Evolutionary conservation across 257 asterid genomes (phyloP).

Genomic region (Fraxinus pennsylvanica): DNA sequence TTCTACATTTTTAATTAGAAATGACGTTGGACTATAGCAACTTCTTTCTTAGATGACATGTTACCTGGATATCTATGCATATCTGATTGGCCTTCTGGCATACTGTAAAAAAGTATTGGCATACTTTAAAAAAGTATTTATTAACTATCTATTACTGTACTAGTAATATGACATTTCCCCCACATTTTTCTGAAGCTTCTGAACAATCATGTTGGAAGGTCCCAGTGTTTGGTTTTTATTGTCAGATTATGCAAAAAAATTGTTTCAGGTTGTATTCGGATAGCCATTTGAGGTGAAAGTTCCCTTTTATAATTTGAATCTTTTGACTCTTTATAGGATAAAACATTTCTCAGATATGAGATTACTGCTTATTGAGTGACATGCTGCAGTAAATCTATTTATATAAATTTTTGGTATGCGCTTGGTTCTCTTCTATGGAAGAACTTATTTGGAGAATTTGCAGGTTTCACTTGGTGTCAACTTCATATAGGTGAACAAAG

Average conservation of each 20-base stretch:
- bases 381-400: neutral
- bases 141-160: neutral
- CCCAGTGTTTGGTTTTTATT: neutral
- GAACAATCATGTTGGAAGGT: neutral
- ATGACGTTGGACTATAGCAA: constrained; percentile 9
- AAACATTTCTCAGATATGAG: neutral
- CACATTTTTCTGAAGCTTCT: constrained; percentile 11
- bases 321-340: constrained; percentile 4
- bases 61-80: neutral
- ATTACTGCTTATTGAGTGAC: neutral
- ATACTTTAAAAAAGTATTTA: neutral
- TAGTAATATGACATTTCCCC: constrained; percentile 5
- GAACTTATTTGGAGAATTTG: constrained; percentile 25
- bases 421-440: constrained; percentile 11
- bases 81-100: neutral
- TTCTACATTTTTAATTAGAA: constrained; percentile 2
- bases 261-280: neutral
- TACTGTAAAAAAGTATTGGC: neutral
- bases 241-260: neutral
- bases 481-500: constrained; percentile 38
- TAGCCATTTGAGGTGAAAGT: constrained; percentile 2
- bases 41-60: constrained; percentile 14
- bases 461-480: constrained; percentile 53
- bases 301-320: neutral
- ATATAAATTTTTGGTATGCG: neutral